Evolutionary conservation across 345 rosid genomes (phyloP).

Genomic region (Combretum micranthum): DNA sequence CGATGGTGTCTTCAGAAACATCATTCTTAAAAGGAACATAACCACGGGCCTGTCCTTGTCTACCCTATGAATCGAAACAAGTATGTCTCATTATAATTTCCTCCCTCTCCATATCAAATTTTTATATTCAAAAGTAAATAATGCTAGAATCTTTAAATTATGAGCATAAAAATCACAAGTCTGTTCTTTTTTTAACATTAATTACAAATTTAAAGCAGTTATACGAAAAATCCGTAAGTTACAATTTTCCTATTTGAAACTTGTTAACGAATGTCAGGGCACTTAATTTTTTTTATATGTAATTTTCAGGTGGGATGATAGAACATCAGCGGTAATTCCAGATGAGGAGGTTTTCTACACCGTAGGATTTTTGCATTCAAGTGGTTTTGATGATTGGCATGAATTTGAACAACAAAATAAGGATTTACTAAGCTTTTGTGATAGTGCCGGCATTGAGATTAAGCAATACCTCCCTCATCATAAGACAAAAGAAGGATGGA

Average conservation of each 20-base stretch:
- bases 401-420: constrained; percentile 47
- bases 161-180: too few species aligned
- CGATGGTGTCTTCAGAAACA: constrained; percentile 50
- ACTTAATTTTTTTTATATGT: too few species aligned
- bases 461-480: constrained; percentile 70
- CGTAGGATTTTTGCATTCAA: constrained; percentile 67
- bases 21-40: constrained; percentile 57
- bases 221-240: too few species aligned
- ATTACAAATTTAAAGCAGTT: too few species aligned
- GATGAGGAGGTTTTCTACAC: constrained; percentile 77
- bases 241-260: too few species aligned
- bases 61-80: constrained; percentile 78
- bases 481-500: constrained; percentile 47
- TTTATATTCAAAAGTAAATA: background rate
- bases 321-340: constrained; percentile 60
- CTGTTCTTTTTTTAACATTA: too few species aligned
- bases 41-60: constrained; percentile 64
- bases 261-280: too few species aligned
- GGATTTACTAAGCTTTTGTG: constrained; percentile 50
- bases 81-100: constrained; percentile 23
- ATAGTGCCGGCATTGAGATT: constrained; percentile 36
- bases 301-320: constrained; percentile 68
- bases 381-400: constrained; percentile 51
- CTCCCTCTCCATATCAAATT: background rate
- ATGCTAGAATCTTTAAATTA: too few species aligned